Percentiles rank a stretch among this genome's conserved stretches.
Evolutionary conservation across 2,329 filamentous ascomycete genomes (phyloP).

Genomic region (Aspergillus amoenus): DNA sequence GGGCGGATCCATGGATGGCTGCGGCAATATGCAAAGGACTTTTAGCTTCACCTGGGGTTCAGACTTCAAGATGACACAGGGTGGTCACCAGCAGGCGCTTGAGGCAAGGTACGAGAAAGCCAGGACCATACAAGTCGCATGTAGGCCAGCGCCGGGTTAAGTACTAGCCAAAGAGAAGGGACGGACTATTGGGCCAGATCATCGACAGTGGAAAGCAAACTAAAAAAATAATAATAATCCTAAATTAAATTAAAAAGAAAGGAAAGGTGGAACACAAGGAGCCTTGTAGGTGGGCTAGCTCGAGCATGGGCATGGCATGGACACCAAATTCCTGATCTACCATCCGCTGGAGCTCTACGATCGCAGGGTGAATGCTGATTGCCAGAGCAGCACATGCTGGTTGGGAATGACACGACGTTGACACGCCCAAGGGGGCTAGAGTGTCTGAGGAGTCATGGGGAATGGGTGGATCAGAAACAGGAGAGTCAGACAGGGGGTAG

Average conservation of each 20-base stretch:
- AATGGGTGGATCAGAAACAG: neutral
- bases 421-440: constrained; percentile 34
- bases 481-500: constrained; percentile 6
- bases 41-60: constrained; percentile 18
- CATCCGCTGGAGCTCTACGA: constrained; percentile 38
- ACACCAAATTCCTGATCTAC: constrained; percentile 27
- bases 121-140: constrained; percentile 1
- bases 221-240: constrained; percentile 11
- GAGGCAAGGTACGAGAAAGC: constrained; percentile 22
- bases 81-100: constrained; percentile 19
- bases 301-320: constrained; percentile 5
- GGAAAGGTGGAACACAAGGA: constrained; percentile 5
- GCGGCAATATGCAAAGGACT: constrained; percentile 23
- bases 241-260: constrained; percentile 15
- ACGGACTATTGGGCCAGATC: constrained; percentile 13
- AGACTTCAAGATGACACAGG: constrained; percentile 16
- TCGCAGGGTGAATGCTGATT: constrained; percentile 16
- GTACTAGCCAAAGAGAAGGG: neutral
- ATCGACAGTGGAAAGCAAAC: constrained; percentile 5
- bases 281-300: neutral
- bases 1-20: constrained; percentile 21
- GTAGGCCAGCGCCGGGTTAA: constrained; percentile 8
- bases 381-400: constrained; percentile 26
- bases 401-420: constrained; percentile 40
- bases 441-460: neutral